phyloP scores from a whole-genome alignment of 1,284 basidiomycete genomes.

The Sporisorium exsertum region DNA sequence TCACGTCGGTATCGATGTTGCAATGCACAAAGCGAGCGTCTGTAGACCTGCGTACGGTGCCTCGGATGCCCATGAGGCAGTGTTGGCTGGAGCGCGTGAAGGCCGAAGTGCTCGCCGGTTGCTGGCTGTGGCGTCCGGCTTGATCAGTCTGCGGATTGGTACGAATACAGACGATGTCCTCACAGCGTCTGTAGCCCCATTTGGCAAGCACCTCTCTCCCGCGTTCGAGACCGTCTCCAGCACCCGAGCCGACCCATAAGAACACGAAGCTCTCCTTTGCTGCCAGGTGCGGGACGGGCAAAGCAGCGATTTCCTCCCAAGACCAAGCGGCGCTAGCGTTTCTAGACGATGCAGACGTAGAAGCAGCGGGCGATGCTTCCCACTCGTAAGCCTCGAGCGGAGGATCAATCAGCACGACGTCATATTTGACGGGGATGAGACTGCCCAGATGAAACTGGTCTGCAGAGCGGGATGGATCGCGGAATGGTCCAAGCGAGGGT shows the following conservation, averaged over 20 bases:
- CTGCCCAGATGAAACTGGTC: slow-evolving; percentile 50
- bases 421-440: slow-evolving; percentile 79
- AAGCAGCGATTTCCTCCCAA: slow-evolving; percentile 83
- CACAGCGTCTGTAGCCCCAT: slow-evolving; percentile 95
- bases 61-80: slow-evolving; percentile 97
- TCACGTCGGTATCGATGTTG: slow-evolving; percentile 96
- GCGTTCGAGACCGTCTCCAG: slow-evolving; percentile 88
- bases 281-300: slow-evolving; percentile 85
- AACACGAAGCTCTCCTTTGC: slow-evolving; percentile 88
- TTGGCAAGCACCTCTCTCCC: slow-evolving; percentile 89
- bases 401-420: slow-evolving; percentile 91
- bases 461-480: slow-evolving; percentile 17
- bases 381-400: slow-evolving; percentile 74
- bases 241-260: slow-evolving; percentile 94
- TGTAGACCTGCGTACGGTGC: slow-evolving; percentile 91
- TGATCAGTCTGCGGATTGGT: slow-evolving; percentile 77
- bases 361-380: slow-evolving; percentile 38
- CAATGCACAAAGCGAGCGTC: slow-evolving; percentile 97
- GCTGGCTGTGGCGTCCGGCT: background rate
- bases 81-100: slow-evolving; percentile 74
- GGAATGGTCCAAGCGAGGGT: slow-evolving; percentile 29
- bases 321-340: slow-evolving; percentile 72
- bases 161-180: slow-evolving; percentile 97
- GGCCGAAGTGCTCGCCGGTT: slow-evolving; percentile 42
- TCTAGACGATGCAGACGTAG: slow-evolving; percentile 5